These are phyloP conservation scores for Incumbomyces delicatus DNA, from an alignment of 2,329 filamentous ascomycete species.

Conservation along the genomic window DNA sequence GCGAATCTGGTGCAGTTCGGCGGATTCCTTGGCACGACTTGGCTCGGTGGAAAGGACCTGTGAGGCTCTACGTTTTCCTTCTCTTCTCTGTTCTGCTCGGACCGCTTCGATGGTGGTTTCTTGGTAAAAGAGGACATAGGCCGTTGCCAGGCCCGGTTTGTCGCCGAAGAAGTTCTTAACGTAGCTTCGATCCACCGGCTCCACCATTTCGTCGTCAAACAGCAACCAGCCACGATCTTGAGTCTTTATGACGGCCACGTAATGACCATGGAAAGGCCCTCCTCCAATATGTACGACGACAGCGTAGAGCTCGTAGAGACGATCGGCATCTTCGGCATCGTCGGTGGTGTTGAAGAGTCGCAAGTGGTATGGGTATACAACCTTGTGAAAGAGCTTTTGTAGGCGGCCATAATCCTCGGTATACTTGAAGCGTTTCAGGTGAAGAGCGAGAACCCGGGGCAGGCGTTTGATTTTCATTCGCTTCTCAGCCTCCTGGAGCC, in stretches of 20 bases:
- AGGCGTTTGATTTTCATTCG: constrained; percentile 97
- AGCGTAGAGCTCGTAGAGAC: constrained; percentile 91
- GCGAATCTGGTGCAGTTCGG: constrained; percentile 30
- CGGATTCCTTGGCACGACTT: constrained; percentile 27
- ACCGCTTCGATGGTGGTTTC: constrained; percentile 66
- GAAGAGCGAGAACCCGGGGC: constrained; percentile 81
- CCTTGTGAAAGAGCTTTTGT: constrained; percentile 92
- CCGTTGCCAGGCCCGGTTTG: constrained; percentile 79
- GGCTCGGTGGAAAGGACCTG: constrained; percentile 36
- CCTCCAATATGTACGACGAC: constrained; percentile 96
- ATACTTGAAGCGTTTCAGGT: constrained; percentile 96
- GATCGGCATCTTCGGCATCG: constrained; percentile 84
- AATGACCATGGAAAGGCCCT: constrained; percentile 94
- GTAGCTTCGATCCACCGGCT: constrained; percentile 92
- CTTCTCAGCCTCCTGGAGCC: constrained; percentile 94
- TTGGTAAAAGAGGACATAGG: constrained; percentile 96
- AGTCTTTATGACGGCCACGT: constrained; percentile 96
- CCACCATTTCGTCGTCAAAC: constrained; percentile 97
- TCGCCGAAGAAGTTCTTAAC: constrained; percentile 97
- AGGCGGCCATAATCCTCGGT: constrained; percentile 88
- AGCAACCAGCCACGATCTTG: constrained; percentile 90
- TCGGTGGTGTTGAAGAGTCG: constrained; percentile 97
- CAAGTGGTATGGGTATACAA: constrained; percentile 93
- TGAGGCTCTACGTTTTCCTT: constrained; percentile 45
- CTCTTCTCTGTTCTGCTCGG: constrained; percentile 71